phyloP scores from a whole-genome alignment of 805 yeast species.

The Teunomyces stri region DNA sequence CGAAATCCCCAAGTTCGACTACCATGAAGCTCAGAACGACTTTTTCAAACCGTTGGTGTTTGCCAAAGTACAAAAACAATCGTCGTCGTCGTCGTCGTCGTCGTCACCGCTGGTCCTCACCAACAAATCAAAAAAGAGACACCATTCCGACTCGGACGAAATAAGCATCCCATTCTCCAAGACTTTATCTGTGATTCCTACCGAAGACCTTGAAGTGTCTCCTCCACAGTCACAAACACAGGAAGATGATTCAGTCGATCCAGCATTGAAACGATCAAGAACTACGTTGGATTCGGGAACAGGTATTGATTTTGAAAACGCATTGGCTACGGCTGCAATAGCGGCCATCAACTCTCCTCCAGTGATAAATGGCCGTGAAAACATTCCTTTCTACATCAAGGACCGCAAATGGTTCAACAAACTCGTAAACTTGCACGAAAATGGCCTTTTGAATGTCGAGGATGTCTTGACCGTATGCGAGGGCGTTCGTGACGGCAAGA shows the following conservation, averaged over 20 bases:
- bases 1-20: slow-evolving; percentile 33
- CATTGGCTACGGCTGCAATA: slow-evolving; percentile 28
- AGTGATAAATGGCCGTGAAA: slow-evolving; percentile 19
- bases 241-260: slow-evolving; percentile 29
- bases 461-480: slow-evolving; percentile 35
- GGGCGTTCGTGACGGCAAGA: slow-evolving; percentile 37
- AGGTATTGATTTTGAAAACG: slow-evolving; percentile 22
- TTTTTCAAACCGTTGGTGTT: slow-evolving; percentile 26
- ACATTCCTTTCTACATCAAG: slow-evolving; percentile 28
- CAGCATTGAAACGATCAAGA: slow-evolving; percentile 24
- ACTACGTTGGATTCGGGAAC: slow-evolving; percentile 9
- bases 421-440: slow-evolving; percentile 26
- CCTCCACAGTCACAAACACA: slow-evolving; percentile 7
- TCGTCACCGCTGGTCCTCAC: slow-evolving; percentile 4
- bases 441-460: slow-evolving; percentile 22
- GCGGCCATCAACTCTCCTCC: slow-evolving; percentile 32
- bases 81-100: slow-evolving; percentile 2
- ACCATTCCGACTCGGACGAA: slow-evolving; percentile 5
- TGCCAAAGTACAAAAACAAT: slow-evolving; percentile 13
- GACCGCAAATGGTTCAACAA: slow-evolving; percentile 39
- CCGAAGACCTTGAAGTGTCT: slow-evolving; percentile 8
- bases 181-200: slow-evolving; percentile 8
- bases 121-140: slow-evolving; percentile 6
- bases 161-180: slow-evolving; percentile 7
- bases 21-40: slow-evolving; percentile 24